Evolutionary conservation across 2,329 filamentous ascomycete genomes (phyloP).

Genomic region (Colletotrichum sp.): DNA sequence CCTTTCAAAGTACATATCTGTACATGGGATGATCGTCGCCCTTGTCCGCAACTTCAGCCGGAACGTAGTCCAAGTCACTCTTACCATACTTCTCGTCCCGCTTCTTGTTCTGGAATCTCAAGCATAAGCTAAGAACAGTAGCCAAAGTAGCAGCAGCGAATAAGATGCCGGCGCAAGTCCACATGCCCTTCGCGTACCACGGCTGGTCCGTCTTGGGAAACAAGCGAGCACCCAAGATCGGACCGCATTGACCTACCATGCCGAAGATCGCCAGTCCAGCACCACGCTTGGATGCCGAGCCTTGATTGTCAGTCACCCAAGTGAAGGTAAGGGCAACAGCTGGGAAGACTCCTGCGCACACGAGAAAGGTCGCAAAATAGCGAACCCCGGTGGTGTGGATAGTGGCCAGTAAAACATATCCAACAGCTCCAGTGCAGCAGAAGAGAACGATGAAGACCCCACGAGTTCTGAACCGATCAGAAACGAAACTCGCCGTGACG

Average conservation of each 20-base stretch:
- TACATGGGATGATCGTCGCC: conserved; percentile 20
- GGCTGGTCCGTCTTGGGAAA: conserved; percentile 54
- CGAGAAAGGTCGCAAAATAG: conserved; percentile 54
- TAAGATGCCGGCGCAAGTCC: conserved; percentile 44
- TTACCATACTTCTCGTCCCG: conserved; percentile 18
- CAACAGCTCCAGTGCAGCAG: conserved; percentile 61
- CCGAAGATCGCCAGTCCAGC: conserved; percentile 68
- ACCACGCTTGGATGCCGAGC: conserved; percentile 68
- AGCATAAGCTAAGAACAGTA: conserved; percentile 2
- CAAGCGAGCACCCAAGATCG: conserved; percentile 66
- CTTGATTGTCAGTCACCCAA: conserved; percentile 75
- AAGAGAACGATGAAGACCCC: conserved; percentile 63
- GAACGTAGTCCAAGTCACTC: conserved; percentile 15
- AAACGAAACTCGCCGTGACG: conserved; percentile 65
- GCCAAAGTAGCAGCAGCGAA: conserved; percentile 25
- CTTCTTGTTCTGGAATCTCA: conserved; percentile 17
- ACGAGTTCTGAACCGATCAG: conserved; percentile 70
- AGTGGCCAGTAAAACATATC: conserved; percentile 70
- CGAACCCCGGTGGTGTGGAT: conserved; percentile 47
- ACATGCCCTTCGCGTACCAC: conserved; percentile 43
- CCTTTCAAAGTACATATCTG: neutral
- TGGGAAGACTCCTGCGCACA: conserved; percentile 60
- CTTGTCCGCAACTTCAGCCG: conserved; percentile 1
- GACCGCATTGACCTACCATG: conserved; percentile 64
- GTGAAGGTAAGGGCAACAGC: conserved; percentile 72